phyloP scores from a whole-genome alignment of 2,329 filamentous ascomycete genomes.

The Talaromyces sp. region DNA sequence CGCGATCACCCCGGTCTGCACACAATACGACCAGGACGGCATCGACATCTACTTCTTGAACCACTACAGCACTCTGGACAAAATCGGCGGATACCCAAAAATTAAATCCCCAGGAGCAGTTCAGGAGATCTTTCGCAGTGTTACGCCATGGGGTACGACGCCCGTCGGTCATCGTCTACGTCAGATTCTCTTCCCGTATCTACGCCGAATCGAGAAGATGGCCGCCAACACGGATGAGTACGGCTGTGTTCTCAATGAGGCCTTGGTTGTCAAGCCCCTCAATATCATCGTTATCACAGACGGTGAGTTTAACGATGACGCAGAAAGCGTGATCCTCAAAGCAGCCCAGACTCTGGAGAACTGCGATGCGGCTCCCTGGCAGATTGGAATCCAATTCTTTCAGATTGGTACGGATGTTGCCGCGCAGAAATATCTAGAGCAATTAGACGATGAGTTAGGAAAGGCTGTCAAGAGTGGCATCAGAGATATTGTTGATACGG shows the following conservation, averaged over 20 bases:
- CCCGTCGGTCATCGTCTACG: conserved; percentile 71
- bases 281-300: conserved; percentile 95
- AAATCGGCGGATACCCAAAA: conserved; percentile 59
- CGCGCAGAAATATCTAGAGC: conserved; percentile 63
- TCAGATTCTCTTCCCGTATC: conserved; percentile 70
- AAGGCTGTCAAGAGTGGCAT: conserved; percentile 51
- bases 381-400: conserved; percentile 93
- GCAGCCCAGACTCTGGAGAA: conserved; percentile 68
- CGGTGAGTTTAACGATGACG: conserved; percentile 75
- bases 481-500: conserved; percentile 89
- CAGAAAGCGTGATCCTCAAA: conserved; percentile 64
- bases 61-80: conserved; percentile 45
- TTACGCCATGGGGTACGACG: conserved; percentile 65
- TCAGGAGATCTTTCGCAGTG: conserved; percentile 64
- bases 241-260: conserved; percentile 23
- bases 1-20: conserved; percentile 78
- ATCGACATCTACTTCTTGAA: conserved; percentile 93
- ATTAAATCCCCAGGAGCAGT: conserved; percentile 60
- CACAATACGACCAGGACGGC: conserved; percentile 73
- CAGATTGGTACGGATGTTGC: conserved; percentile 74
- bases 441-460: conserved; percentile 70
- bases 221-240: conserved; percentile 38
- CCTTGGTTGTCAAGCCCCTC: conserved; percentile 63
- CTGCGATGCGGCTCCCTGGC: conserved; percentile 68
- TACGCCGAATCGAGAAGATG: conserved; percentile 53